phyloP scores from a whole-genome alignment of 805 yeast species.

The Kockiozyma suomiensis region DNA sequence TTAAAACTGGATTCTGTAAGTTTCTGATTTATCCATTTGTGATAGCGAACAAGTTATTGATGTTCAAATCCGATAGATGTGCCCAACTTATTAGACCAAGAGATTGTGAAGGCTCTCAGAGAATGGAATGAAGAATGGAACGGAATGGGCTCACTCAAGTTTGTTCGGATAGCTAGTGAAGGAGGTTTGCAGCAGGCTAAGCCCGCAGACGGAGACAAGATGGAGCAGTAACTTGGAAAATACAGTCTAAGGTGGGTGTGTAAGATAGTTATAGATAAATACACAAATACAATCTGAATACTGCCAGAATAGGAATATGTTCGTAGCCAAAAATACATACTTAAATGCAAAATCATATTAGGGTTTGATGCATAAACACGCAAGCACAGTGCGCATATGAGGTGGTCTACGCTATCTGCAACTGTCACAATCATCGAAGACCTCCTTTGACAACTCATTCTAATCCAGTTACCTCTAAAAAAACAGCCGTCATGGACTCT shows the following conservation, averaged over 20 bases:
- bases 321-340: no score
- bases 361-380: not conserved
- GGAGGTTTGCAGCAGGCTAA: slow-evolving; percentile 22
- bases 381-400: not conserved
- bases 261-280: not conserved
- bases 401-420: not conserved
- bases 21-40: not conserved
- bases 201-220: not conserved
- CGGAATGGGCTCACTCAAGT: slow-evolving; percentile 65
- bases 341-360: no score
- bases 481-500: slow-evolving; percentile 4
- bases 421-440: not conserved
- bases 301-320: no score
- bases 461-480: no score
- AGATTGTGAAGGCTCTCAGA: slow-evolving; percentile 61
- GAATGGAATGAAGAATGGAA: slow-evolving; percentile 85
- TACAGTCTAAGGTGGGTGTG: not conserved
- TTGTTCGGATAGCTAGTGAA: slow-evolving; percentile 43
- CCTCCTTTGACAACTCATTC: not conserved
- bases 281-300: not conserved
- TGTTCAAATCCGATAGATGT: slow-evolving; percentile 38
- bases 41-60: not conserved
- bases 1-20: slow-evolving; percentile 59
- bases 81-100: slow-evolving; percentile 69
- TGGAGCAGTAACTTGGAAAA: not conserved